These are phyloP conservation scores for Globisporangium parvum DNA, from an alignment of 352 stramenopile genomes.

Conservation along the genomic window DNA sequence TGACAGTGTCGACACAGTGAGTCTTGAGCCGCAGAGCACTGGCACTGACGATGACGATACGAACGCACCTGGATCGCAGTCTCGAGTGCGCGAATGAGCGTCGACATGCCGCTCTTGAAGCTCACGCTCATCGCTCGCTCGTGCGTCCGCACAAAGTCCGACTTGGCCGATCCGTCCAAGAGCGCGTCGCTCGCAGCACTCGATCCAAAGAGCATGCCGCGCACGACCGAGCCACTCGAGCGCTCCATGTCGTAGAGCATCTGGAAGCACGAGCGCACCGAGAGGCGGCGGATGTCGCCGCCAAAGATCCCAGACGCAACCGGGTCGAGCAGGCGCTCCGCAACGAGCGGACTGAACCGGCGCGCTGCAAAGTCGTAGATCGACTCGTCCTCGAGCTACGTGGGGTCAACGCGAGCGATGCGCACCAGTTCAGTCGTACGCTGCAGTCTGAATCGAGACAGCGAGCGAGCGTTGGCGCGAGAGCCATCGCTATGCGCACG, in stretches of 20 bases:
- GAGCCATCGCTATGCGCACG: background rate
- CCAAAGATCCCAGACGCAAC: constrained; percentile 84
- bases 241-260: constrained; percentile 77
- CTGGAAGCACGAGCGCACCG: constrained; percentile 73
- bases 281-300: constrained; percentile 76
- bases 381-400: constrained; percentile 57
- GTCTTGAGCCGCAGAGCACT: too few species aligned
- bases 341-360: constrained; percentile 74
- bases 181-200: constrained; percentile 27
- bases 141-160: constrained; percentile 59
- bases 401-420: too few species aligned
- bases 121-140: constrained; percentile 81
- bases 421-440: background rate
- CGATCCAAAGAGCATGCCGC: constrained; percentile 56
- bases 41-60: too few species aligned
- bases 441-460: background rate
- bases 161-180: constrained; percentile 65
- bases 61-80: constrained; percentile 29
- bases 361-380: constrained; percentile 76
- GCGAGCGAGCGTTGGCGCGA: background rate
- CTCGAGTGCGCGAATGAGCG: constrained; percentile 51
- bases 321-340: constrained; percentile 73
- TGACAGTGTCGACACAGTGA: too few species aligned
- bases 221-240: constrained; percentile 70
- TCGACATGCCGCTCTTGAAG: constrained; percentile 75